phyloP scores from a whole-genome alignment of 176 grass and related monocot genomes.

The Poa annua region DNA sequence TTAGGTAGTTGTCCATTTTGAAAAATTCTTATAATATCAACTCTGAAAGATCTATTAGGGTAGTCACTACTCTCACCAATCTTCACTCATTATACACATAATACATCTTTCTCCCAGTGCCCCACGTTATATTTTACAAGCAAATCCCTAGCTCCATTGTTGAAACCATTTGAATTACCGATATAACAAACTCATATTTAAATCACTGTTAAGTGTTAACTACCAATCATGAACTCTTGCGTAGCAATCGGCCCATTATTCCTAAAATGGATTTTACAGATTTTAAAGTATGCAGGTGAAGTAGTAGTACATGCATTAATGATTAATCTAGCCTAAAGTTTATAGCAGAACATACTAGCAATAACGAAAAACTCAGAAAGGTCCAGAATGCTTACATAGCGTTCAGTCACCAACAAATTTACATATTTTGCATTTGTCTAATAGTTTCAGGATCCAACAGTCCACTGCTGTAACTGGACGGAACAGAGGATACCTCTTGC shows the following conservation, averaged over 20 bases:
- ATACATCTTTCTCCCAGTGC: neutral
- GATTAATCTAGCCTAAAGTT: neutral
- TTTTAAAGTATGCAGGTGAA: neutral
- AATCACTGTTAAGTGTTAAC: neutral
- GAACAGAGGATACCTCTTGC: slow-evolving; percentile 69
- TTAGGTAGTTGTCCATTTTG: neutral
- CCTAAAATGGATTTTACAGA: neutral
- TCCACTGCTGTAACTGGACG: slow-evolving; percentile 72
- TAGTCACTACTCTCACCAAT: neutral
- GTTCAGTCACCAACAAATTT: neutral
- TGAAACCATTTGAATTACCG: neutral
- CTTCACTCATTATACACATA: neutral
- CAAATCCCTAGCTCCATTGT: neutral
- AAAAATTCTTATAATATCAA: neutral
- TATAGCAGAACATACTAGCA: neutral
- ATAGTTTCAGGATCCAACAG: slow-evolving; percentile 60
- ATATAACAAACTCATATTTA: neutral
- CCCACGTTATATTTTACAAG: neutral
- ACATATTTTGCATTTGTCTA: slow-evolving; percentile 37
- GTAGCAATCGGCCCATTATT: neutral
- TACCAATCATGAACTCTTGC: neutral
- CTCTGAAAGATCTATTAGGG: neutral
- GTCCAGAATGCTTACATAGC: slow-evolving; percentile 16
- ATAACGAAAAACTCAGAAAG: neutral
- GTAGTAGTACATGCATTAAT: neutral